Conservation (phyloP, 2,329 filamentous ascomycete species). For the Cladosporium sp. region DNA sequence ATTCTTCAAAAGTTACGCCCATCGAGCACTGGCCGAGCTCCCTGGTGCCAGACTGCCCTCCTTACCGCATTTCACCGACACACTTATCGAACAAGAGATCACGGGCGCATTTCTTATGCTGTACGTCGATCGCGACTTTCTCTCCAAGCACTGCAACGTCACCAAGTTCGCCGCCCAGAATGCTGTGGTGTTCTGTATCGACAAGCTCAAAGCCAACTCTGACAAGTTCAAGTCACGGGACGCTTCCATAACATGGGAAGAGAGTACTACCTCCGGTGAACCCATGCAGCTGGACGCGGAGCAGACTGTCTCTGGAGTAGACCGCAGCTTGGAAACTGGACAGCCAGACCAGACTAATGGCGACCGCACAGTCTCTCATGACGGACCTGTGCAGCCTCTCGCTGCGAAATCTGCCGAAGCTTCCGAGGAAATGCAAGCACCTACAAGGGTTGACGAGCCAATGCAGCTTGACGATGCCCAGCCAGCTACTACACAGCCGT, state of each 20-base stretch:
- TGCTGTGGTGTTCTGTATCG: slow-evolving; percentile 56
- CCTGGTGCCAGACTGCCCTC: slow-evolving; percentile 47
- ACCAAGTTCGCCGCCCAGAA: slow-evolving; percentile 55
- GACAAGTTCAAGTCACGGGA: slow-evolving; percentile 37
- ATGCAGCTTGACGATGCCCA: background rate
- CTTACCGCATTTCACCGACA: slow-evolving; percentile 47
- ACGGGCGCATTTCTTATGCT: slow-evolving; percentile 63
- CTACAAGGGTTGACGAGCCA: background rate
- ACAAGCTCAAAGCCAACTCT: slow-evolving; percentile 50
- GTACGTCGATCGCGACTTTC: slow-evolving; percentile 45
- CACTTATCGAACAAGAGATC: slow-evolving; percentile 59
- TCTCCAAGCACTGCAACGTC: slow-evolving; percentile 56
- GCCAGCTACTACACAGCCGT: background rate
- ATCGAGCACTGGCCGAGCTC: slow-evolving; percentile 21
- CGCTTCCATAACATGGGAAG: background rate
- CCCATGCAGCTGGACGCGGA: background rate
- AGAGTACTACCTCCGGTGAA: no score
- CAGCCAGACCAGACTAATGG: no score
- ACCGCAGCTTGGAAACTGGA: no score
- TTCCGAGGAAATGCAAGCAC: no score
- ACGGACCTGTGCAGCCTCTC: no score
- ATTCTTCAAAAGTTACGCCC: slow-evolving; percentile 54
- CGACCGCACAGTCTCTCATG: no score
- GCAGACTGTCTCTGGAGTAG: background rate
- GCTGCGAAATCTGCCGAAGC: no score